Base-by-base conservation (phyloP, 73 alveolate species). In the Breviolum minutum region DNA sequence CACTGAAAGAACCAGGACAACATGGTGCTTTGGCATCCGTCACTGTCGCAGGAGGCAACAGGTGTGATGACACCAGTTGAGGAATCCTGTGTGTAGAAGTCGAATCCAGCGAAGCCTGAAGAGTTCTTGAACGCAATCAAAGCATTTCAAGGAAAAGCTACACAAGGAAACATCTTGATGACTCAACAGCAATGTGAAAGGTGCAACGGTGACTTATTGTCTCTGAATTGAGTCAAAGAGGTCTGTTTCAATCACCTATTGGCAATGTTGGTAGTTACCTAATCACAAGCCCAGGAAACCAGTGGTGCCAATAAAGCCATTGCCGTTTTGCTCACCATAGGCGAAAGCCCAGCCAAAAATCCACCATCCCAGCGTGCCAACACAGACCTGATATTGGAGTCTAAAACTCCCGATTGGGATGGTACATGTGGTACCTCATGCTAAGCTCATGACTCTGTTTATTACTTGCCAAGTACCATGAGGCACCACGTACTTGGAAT, bases 341-440 rank as follows among this genome's bases (percentile, higher is more conserved):
- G 95, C 95, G n/a, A 88, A 66, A 69, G 84, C 84, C 95, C 95
- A 88, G 69, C 95, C 95, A 20, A 88, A 66, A 24, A 29, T 26
- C 95, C 95, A 88, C 95, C 95, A 88, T 48, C 95, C 82, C 83
- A 88, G 12, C 11, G 95, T 88, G 68, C 95, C 95, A 30, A 88
- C 95, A 14, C 63, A 29, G 16, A 88, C 82, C 63, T 99, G 99
- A 48, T 70, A 17, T 40, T 40, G 54, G 3, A 40, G 54, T 40
- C 54, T 3, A 40, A 40, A 3, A n/a, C 54, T 40, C 54, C 54
- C 54, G 54, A 40, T 40, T 40, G n/a, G n/a, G n/a, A n/a, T n/a
- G n/a, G n/a, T n/a, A 40, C 54, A 40, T 0, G 3, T 40, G 54
- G 54, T 40, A 2, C 0, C 54, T 3, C 0, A 40, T 3, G n/a